Conservation (phyloP, 192 early-diverging fungal genomes). For the Coemansia sp. region DNA sequence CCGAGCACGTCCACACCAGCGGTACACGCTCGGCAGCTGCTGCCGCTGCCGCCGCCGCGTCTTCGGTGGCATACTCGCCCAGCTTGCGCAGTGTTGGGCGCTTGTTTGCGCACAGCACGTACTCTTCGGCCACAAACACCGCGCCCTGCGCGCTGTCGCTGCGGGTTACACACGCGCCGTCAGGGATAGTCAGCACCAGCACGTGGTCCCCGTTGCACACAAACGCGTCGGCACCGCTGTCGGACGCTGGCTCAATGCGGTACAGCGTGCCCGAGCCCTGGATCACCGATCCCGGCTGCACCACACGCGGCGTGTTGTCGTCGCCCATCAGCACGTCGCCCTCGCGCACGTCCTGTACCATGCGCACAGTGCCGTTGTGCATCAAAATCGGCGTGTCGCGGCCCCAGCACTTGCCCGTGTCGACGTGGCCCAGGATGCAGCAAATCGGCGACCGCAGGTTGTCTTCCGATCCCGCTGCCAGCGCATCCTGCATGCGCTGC, state of each 20-base stretch:
- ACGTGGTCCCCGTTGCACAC: conserved; percentile 56
- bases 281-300: conserved; percentile 44
- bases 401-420: conserved; percentile 72
- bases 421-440: conserved; percentile 98
- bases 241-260: conserved; percentile 34
- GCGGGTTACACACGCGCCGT: conserved; percentile 12
- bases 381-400: conserved; percentile 51
- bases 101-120: conserved; percentile 5
- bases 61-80: conserved; percentile 27
- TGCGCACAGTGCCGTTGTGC: conserved; percentile 40
- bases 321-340: conserved; percentile 53
- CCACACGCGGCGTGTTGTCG: conserved; percentile 46
- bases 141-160: not conserved
- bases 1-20: conserved; percentile 39
- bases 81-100: not conserved
- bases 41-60: conserved; percentile 20
- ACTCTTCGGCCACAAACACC: conserved; percentile 10
- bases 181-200: conserved; percentile 40
- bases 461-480: conserved; percentile 80
- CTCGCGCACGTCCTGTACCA: conserved; percentile 43
- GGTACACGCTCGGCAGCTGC: conserved; percentile 13
- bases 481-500: conserved; percentile 67
- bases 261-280: conserved; percentile 47
- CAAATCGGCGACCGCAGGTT: conserved; percentile 96
- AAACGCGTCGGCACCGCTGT: conserved; percentile 36